A percentile compares a stretch with the other conserved stretches of the same genome.
Conservation (phyloP, 495 filamentous ascomycete species). For the Penicillium cosmopolitanum region DNA sequence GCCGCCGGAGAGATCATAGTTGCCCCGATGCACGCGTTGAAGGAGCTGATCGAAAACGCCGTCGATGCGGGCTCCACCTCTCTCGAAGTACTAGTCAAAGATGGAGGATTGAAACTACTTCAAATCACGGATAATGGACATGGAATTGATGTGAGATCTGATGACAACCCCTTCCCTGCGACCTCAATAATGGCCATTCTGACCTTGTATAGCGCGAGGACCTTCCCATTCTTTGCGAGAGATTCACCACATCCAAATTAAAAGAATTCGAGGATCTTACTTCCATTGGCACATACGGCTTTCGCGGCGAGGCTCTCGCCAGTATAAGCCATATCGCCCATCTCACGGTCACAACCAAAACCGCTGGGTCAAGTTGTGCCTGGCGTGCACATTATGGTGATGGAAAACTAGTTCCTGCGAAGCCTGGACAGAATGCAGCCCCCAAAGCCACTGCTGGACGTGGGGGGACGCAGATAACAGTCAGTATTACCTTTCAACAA, state of each 20-base stretch:
- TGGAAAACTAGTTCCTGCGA: constrained; percentile 81
- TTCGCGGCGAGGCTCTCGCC: constrained; percentile 93
- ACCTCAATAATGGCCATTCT: constrained; percentile 9
- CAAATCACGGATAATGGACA: constrained; percentile 99
- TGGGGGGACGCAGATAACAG: constrained; percentile 95
- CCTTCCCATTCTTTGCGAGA: constrained; percentile 89
- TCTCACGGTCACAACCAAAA: constrained; percentile 92
- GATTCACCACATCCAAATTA: constrained; percentile 96
- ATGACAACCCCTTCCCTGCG: neutral
- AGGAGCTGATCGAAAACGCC: constrained; percentile 97
- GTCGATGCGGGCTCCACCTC: constrained; percentile 95
- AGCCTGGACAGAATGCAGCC: constrained; percentile 88
- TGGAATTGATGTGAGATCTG: constrained; percentile 80
- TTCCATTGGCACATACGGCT: constrained; percentile 93
- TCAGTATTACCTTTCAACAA: constrained; percentile 35
- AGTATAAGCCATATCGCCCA: constrained; percentile 99
- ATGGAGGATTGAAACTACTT: constrained; percentile 93
- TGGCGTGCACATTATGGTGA: constrained; percentile 87
- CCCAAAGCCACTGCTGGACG: constrained; percentile 89
- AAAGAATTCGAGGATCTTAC: constrained; percentile 93
- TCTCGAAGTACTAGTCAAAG: constrained; percentile 90
- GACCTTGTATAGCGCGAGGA: constrained; percentile 71
- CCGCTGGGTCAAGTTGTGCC: constrained; percentile 83
- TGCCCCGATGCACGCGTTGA: constrained; percentile 93
- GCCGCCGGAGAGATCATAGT: constrained; percentile 99